Percentiles rank a stretch among this genome's conserved stretches.
Conservation (phyloP, 495 filamentous ascomycete genomes). For the Talaromyces wortmannii region DNA sequence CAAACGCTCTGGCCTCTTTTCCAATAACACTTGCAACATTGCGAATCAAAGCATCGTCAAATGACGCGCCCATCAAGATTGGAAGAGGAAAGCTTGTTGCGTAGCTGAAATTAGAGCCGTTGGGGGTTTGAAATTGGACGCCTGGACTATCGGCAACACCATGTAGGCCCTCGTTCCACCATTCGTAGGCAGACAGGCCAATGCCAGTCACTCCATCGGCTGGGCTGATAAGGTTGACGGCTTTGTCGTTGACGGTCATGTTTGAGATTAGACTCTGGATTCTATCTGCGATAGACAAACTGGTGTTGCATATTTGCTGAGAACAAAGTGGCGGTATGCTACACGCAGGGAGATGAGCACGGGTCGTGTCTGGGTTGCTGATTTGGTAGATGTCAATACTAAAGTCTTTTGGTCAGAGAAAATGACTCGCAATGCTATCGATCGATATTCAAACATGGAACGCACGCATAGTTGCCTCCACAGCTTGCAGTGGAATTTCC, state of each 20-base stretch:
- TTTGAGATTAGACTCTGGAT: slow-evolving; percentile 19
- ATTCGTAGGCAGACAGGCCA: slow-evolving; percentile 41
- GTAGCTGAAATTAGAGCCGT: slow-evolving; percentile 36
- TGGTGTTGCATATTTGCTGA: slow-evolving; percentile 27
- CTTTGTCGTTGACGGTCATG: slow-evolving; percentile 35
- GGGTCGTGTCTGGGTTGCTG: not conserved
- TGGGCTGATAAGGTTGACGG: slow-evolving; percentile 38
- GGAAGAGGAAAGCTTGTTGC: slow-evolving; percentile 51
- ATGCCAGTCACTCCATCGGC: slow-evolving; percentile 41
- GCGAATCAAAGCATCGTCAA: slow-evolving; percentile 45
- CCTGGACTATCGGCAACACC: slow-evolving; percentile 41
- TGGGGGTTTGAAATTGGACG: slow-evolving; percentile 30
- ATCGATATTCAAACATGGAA: too few relatives aligned
- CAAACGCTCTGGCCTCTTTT: slow-evolving; percentile 53
- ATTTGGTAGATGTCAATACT: not conserved
- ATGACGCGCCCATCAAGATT: slow-evolving; percentile 45
- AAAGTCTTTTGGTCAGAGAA: not conserved
- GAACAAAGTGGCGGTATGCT: not conserved
- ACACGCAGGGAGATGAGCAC: not conserved
- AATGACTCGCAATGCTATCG: too few relatives aligned
- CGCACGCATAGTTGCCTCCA: not conserved
- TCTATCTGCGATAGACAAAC: slow-evolving; percentile 22
- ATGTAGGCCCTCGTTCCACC: slow-evolving; percentile 44
- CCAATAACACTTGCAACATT: slow-evolving; percentile 41
- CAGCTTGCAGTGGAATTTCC: not conserved